A percentile compares a stretch with the other conserved stretches of the same genome.
Conservation (phyloP, 306 rosid genomes). For the Acacia confusa region DNA sequence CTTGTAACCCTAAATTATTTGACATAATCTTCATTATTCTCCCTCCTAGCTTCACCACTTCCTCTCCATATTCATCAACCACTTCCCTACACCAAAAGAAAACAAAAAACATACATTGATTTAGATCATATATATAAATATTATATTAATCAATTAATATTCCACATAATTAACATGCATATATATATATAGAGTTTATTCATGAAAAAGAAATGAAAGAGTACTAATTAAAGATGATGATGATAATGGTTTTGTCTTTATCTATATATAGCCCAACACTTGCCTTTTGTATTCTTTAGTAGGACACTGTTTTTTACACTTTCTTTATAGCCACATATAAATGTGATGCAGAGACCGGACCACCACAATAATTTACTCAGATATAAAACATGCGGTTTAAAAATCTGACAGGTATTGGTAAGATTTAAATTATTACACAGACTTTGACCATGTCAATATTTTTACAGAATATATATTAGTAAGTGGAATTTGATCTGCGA, state of each 20-base stretch:
- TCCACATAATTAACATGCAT: not conserved
- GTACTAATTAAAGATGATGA: not conserved
- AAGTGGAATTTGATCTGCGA: not conserved
- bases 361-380: not conserved
- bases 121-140: not conserved
- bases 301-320: not conserved
- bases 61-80: conserved; percentile 59
- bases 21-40: conserved; percentile 55
- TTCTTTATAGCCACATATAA: not conserved
- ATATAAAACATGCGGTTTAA: not conserved
- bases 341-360: not conserved
- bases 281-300: not conserved
- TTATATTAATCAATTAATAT: not conserved
- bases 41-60: conserved; percentile 59
- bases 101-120: not conserved
- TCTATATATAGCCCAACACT: not conserved
- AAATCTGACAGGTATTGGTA: not conserved
- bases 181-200: not conserved
- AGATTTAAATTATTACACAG: not conserved
- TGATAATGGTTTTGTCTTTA: not conserved
- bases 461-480: not conserved
- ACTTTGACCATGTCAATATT: not conserved
- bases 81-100: conserved; percentile 26
- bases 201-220: not conserved
- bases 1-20: conserved; percentile 53